Base-by-base conservation (phyloP, 2,329 filamentous ascomycete species). In the Epicoccum sorghinum region DNA sequence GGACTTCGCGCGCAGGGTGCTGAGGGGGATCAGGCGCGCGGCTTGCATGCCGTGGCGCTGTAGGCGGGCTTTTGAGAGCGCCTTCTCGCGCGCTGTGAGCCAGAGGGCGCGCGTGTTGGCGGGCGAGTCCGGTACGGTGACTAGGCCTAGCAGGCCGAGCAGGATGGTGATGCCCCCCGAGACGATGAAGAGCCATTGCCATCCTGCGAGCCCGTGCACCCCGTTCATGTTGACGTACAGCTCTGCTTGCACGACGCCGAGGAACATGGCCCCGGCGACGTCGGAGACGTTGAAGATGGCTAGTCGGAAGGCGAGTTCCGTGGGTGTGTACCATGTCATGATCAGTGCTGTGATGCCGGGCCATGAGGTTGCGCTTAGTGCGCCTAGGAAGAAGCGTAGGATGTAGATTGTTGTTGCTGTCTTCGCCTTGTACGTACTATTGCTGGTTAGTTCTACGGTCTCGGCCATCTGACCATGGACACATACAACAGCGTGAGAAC, bases 51-150 rank as follows among this genome's bases (percentile, higher is more conserved):
- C 44, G 30, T 53, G 44, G 4, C 50, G 50, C n/a, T 53, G 24
- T 7, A 53, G 18, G 18, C 44, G 43, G 25, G 47, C 50, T 4
- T 30, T 30, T 7, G 50, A 53, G 4, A 51, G 18, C 14, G 38
- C 33, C 14, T 40, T 45, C n/a, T 51, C 40, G 6, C 41, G 33
- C 18, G 25, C 23, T 22, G 48, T 59, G 8, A 59, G 49, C 57
- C 57, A 59, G 10, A 59, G 14, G 10, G 54, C 57, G 10, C 57
- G 54, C 9, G 57, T 57, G 38, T 57, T 59, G 22, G 40, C 50
- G 0, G 57, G 54, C 23, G 50, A 57, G 23, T 59, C 57, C 18
- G 57, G 57, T 0, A 59, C 44, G 8, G 53, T 39, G 4, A 57
- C 4, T 5, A 59, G 37, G 3, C 54, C 57, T 4, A 57, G 38